Evolutionary conservation across 1,139 yeast genomes (phyloP).

Genomic region (Yamadazyma blattariae): DNA sequence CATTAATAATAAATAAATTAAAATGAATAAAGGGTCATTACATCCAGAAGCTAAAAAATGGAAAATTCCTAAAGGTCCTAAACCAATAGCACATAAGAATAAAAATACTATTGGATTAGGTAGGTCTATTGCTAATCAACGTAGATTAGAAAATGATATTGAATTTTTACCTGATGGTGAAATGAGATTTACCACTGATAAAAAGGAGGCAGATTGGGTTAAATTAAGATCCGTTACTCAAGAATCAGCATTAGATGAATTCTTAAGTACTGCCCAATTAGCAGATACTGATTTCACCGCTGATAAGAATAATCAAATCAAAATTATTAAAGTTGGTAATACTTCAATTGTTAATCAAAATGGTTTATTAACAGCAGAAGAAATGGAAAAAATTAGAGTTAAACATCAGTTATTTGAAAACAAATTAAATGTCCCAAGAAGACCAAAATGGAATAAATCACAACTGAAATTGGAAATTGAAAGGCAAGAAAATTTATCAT

Average conservation of each 20-base stretch:
- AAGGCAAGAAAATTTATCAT: slow-evolving; percentile 85
- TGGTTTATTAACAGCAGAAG: slow-evolving; percentile 62
- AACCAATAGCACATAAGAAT: slow-evolving; percentile 80
- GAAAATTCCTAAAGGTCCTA: slow-evolving; percentile 86
- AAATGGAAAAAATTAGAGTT: slow-evolving; percentile 58
- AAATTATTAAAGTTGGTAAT: slow-evolving; percentile 74
- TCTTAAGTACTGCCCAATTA: slow-evolving; percentile 88
- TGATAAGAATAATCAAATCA: slow-evolving; percentile 78
- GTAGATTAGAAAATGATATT: slow-evolving; percentile 65
- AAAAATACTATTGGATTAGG: slow-evolving; percentile 86
- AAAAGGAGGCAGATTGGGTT: slow-evolving; percentile 85
- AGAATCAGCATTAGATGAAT: slow-evolving; percentile 91
- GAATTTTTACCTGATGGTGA: slow-evolving; percentile 82
- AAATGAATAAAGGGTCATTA: slow-evolving; percentile 38
- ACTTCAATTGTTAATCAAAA: slow-evolving; percentile 46
- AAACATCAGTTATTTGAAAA: slow-evolving; percentile 75
- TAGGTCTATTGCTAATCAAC: slow-evolving; percentile 73
- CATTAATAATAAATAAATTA: too few species aligned
- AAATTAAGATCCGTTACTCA: slow-evolving; percentile 92
- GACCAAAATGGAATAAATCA: slow-evolving; percentile 79
- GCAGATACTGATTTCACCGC: slow-evolving; percentile 97
- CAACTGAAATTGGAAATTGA: slow-evolving; percentile 80
- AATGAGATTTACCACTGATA: slow-evolving; percentile 77
- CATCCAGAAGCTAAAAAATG: slow-evolving; percentile 50
- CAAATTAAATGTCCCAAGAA: slow-evolving; percentile 87